Percentiles rank a stretch among this genome's conserved stretches.
These are phyloP conservation scores for Diaporthe sp. DNA, from an alignment of 2,329 filamentous ascomycete species.

Conservation along the genomic window DNA sequence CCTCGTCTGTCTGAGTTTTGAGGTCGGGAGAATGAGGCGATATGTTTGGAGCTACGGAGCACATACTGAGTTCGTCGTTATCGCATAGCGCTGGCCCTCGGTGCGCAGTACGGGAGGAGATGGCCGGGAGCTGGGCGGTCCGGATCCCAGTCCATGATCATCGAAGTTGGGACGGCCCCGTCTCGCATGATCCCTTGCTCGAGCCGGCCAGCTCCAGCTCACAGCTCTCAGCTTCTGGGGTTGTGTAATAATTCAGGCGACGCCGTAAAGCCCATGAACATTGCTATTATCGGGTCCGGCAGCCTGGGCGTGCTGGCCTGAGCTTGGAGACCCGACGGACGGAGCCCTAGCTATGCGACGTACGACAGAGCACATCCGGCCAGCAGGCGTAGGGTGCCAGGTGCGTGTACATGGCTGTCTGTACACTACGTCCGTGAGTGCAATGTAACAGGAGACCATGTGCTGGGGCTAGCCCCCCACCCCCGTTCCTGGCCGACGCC, in stretches of 20 bases:
- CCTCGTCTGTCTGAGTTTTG: not conserved
- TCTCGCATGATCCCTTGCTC: conserved; percentile 3
- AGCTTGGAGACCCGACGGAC: conserved; percentile 6
- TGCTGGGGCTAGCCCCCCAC: conserved; percentile 7
- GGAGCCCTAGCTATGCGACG: not conserved
- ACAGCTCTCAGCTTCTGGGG: not conserved
- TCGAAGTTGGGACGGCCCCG: conserved; percentile 9
- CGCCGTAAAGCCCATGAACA: not conserved
- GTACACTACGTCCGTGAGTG: not conserved
- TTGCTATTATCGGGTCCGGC: conserved; percentile 1
- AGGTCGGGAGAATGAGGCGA: not conserved
- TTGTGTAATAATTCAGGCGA: conserved; percentile 7
- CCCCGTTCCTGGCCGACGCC: not conserved
- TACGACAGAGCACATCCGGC: not conserved
- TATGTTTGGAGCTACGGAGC: conserved; percentile 22
- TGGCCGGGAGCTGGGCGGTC: conserved; percentile 17
- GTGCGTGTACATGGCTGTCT: not conserved
- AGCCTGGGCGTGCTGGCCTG: conserved; percentile 15
- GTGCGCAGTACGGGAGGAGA: not conserved
- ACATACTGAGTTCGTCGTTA: conserved; percentile 23
- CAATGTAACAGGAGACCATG: not conserved
- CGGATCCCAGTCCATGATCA: conserved; percentile 1
- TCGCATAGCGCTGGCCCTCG: not conserved
- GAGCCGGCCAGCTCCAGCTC: not conserved
- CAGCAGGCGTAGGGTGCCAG: not conserved